Base-by-base conservation (phyloP, 495 filamentous ascomycete genomes). In the Penicillium riverlandense region DNA sequence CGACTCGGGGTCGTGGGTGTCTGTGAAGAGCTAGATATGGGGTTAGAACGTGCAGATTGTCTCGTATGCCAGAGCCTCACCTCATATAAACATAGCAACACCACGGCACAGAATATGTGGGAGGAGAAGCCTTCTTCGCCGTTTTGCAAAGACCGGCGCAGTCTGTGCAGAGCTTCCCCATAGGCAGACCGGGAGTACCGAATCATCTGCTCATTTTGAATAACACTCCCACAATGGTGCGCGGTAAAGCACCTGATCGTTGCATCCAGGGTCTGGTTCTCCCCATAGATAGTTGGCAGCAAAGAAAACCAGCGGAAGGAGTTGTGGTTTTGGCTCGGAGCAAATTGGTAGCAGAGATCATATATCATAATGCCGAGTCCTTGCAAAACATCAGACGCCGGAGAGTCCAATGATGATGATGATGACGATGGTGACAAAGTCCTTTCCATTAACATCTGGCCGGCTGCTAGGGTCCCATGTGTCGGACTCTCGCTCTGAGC, bases 41-140 rank as follows among this genome's bases (percentile, higher is more conserved):
- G 10, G 13, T 52, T 42, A 52, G 30, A 14, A 16, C 32, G 6
- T 16, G 6, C 32, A 34, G 2, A 9, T 9, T 3, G 32, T 34
- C 32, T 34, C 4, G 22, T 22, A 22, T 22, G 22, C 22, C 22
- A 12, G 11, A 31, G 4, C 22, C 52, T 49, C 48, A 66, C 63
- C 47, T 67, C 63, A 34, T 64, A 67, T 33, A 64, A 34, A 42
- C 63, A 67, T n/a, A 61, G 43, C 9, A 67, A 13, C 16, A 67
- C 42, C 11, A 67, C 63, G 5, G 61, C 54, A 44, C 61, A 64
- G 28, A 64, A 59, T 4, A 64, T 34, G 32, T 67, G 50, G 0
- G 63, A 52, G 3, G 63, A 64, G 37, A 62, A 41, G 10, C 44
- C 39, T 49, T 67, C 57, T 1, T 53, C 48, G 0, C 54, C 43